Evolutionary conservation across 768 basidiomycete genomes (phyloP), one percentile per base, ranked within the genome.

Genomic region (Fomitopsis pulvina): DNA sequence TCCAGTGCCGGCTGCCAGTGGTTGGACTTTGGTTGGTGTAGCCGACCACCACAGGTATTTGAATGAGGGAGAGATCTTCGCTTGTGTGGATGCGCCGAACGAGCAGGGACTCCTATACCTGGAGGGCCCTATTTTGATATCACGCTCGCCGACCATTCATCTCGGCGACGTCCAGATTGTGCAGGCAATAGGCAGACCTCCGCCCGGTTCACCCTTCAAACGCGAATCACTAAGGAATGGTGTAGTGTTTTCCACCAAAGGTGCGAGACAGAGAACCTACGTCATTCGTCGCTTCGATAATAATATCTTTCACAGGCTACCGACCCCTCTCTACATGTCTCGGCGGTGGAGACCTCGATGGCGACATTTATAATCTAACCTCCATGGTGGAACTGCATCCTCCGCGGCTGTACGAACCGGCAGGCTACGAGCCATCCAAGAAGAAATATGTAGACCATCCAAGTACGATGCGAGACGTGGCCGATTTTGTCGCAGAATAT

Each of bases 331-430:
- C 82, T 0, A 79, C 80, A 2, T 81, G 69, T 51, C 70, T 84
- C 0, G 83, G 83, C 3, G 85, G 85, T 1, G 85, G 84, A 0
- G 85, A 87, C 58, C 66, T 85, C 10, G 85, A 87, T 59, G 84
- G 59, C 14, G 60, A 60, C 32, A 51, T 53, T 27, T 63, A 60
- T 45, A 57, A 60, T 39, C 46, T 61, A 21, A 62, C 63, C 1
- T 54, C 52, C n/a, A 52, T 62, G 26, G 6, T 27, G 14, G 48
- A 54, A 1, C 58, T 72, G 2, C 56, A 60, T 26, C 67, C 71
- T 0, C 28, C 20, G n/a, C 34, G 41, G 2, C 62, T 57, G 2
- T 56, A 58, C 25, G 2, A 26, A 3, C 76, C 85, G 1, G 80
- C 77, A 2, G 58, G 57, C 11, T 86, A 86, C 57, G 57, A 63